Conservation (phyloP, 768 basidiomycete genomes). For the Mycena haematopus region DNA sequence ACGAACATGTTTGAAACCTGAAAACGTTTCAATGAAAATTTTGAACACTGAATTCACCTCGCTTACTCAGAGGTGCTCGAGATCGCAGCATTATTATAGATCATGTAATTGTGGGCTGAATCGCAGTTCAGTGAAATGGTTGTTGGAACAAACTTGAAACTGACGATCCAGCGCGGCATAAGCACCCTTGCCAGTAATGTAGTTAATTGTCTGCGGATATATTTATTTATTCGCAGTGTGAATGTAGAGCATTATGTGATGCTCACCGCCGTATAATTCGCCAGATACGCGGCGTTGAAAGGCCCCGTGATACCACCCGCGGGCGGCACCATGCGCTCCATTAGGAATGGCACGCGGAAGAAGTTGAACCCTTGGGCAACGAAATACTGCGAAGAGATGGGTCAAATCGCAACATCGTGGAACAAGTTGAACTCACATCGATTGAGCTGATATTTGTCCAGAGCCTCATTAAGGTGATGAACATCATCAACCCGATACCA, state of each 20-base stretch:
- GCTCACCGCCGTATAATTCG: conserved; percentile 52
- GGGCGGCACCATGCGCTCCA: conserved; percentile 63
- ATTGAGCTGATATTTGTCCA: conserved; percentile 54
- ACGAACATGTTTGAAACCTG: conserved; percentile 59
- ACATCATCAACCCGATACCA: neutral
- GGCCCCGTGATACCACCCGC: conserved; percentile 59
- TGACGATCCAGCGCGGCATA: conserved; percentile 62
- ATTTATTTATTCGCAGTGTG: neutral
- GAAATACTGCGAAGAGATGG: conserved; percentile 55
- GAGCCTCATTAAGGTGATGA: neutral
- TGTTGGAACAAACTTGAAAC: conserved; percentile 23
- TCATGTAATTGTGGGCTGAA: conserved; percentile 66
- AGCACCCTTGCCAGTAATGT: conserved; percentile 67
- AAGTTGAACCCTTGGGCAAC: conserved; percentile 59
- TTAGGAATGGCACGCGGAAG: conserved; percentile 54
- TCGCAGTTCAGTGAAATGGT: neutral
- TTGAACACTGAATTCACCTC: neutral
- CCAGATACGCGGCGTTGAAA: conserved; percentile 59
- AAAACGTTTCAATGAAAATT: conserved; percentile 1
- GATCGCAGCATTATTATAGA: conserved; percentile 60
- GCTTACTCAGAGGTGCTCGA: conserved; percentile 54
- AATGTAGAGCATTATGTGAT: neutral
- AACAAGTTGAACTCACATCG: conserved; percentile 34
- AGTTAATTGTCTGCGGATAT: conserved; percentile 53
- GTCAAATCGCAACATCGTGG: neutral